Base-by-base conservation (phyloP, 2,329 filamentous ascomycete species). In the Aureobasidium leucospermi region DNA sequence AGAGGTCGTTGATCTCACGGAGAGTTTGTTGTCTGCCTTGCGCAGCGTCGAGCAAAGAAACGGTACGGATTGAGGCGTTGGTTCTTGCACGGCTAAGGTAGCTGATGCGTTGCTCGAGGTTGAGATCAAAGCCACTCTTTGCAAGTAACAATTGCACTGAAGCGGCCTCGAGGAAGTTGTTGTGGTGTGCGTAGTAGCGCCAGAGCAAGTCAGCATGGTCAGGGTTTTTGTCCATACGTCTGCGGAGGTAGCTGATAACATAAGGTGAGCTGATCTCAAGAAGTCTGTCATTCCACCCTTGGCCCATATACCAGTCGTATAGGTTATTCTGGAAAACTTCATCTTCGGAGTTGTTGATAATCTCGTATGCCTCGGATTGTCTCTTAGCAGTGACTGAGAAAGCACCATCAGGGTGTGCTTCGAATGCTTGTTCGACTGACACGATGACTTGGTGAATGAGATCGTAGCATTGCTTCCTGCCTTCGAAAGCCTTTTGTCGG, bases 251-350 rank as follows among this genome's bases (percentile, higher is more conserved):
- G 2, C 86, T 88, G 43, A 95, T 82, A 29, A 97, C 90, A 67
- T 91, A 92, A 0, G 87, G 84, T 5, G 92, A 96, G 60, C 92
- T 84, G 55, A 94, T 90, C 38, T 87, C 85, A 36, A 99, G 82
- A 31, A 99, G 82, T 13, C 91, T 87, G 63, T 96, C 90, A 9
- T 85, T 88, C 85, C 89, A 92, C 16, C 88, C 87, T 70, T 92
- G 86, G 58, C 82, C 76, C 65, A 97, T 85, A 73, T 99, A 99
- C 93, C 94, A 99, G 68, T 96, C 92, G 71, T 96, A 99, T n/a
- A 99, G 80, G 67, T 90, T 90, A 62, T 90, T 95, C 71, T 97
- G 88, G 77, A 99, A 99, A 4, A 96, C 89, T 68, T 96, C 90
- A 65, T 99, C 94, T 13, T 87, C 83, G 0, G 93, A 96, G 61